Percentiles rank a stretch among this genome's conserved stretches.
These are phyloP conservation scores for Aspergillus coremiiformis DNA, from an alignment of 495 filamentous ascomycete genomes.

Conservation along the genomic window DNA sequence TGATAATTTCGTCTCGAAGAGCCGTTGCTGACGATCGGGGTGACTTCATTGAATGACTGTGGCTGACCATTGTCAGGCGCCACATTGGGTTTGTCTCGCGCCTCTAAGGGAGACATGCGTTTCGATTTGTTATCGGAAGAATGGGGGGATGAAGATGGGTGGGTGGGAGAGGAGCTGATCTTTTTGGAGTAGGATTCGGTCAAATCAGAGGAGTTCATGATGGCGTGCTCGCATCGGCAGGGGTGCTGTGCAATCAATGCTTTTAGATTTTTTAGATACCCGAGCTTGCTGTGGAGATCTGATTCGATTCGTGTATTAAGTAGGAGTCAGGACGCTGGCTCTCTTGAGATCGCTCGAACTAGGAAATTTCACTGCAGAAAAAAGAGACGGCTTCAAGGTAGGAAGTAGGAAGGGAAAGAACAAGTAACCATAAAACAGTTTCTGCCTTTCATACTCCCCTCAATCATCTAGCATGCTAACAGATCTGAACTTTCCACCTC, in stretches of 20 bases:
- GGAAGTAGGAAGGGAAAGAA: background rate
- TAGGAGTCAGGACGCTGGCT: no score
- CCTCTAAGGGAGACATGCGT: slow-evolving; percentile 11
- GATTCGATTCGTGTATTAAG: background rate
- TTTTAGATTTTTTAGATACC: background rate
- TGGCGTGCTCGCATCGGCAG: slow-evolving; percentile 29
- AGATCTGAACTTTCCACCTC: background rate
- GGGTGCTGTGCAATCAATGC: background rate
- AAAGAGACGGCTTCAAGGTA: background rate
- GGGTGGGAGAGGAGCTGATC: slow-evolving; percentile 14
- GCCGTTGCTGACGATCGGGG: slow-evolving; percentile 28
- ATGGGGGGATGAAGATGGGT: slow-evolving; percentile 23
- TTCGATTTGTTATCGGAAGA: slow-evolving; percentile 16
- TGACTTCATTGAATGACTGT: slow-evolving; percentile 24
- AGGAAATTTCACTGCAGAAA: background rate
- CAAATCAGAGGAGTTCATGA: slow-evolving; percentile 34
- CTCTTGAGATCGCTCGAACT: background rate
- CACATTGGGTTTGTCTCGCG: slow-evolving; percentile 8
- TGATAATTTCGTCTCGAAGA: slow-evolving; percentile 28
- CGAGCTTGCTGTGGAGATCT: background rate
- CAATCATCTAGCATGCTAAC: background rate
- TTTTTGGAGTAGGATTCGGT: slow-evolving; percentile 18
- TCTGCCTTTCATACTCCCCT: background rate
- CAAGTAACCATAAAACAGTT: background rate
- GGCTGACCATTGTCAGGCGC: slow-evolving; percentile 9